Base-by-base conservation (phyloP, 805 yeast species). In the Candida pseudoglaebosa region DNA sequence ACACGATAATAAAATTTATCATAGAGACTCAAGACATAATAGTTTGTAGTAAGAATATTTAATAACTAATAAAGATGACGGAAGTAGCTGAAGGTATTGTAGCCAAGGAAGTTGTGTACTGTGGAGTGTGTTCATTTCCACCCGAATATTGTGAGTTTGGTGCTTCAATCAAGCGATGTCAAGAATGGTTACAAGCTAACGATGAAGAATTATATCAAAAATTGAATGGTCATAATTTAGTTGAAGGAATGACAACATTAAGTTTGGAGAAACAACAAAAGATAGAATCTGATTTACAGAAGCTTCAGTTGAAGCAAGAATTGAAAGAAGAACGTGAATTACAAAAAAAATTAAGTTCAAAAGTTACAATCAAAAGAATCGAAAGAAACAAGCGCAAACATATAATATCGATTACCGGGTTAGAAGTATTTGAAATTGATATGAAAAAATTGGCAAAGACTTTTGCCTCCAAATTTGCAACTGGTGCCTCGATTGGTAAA, bases 131-230 rank as follows among this genome's bases (percentile, higher is more conserved):
- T 57, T 65, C 87, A 1, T 81, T 75, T 55, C 95, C 96, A n/a
- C 87, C 87, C 3, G 96, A 77, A 61, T 90, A 81, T 65, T 90
- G 98, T 66, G 97, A 91, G 57, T 90, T 90, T 56, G 93, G 95
- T 9, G 85, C 84, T 33, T 66, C 80, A 19, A 73, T 85, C 61
- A 82, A 81, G 56, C 78, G 86, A 55, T 90, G 98, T 65, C 87
- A 84, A 52, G 78, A 74, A 16, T 88, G 96, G 95, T 71, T 91
- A 32, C 67, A 74, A 41, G 78, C 74, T 29, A 67, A 72, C 36
- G 71, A 87, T 49, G 62, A 68, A 2, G 84, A 75, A 12, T 56
- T 83, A 28, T 90, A 57, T 52, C 66, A 71, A 21, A 59, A 73
- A 45, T 61, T 86, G 31, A 89, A 90, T 62, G 70, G 77, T 2